These are phyloP conservation scores for Simplicillium sp. DNA, from an alignment of 2,329 filamentous ascomycete species.

Conservation along the genomic window DNA sequence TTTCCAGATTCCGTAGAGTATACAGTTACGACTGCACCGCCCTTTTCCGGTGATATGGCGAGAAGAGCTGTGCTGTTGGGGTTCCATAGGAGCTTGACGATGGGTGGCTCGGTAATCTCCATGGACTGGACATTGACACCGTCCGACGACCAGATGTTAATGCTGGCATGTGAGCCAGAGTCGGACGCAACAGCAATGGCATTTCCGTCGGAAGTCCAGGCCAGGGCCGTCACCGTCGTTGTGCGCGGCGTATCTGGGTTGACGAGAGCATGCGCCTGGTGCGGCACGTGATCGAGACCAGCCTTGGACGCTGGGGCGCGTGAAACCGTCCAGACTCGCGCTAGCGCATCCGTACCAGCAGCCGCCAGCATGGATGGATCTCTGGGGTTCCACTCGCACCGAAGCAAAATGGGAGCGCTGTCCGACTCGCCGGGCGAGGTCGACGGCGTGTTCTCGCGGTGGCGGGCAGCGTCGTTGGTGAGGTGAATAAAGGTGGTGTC, in stretches of 20 bases:
- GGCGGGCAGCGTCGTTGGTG: constrained; percentile 28
- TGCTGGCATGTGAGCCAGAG: constrained; percentile 36
- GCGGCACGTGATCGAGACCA: constrained; percentile 30
- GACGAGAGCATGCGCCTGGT: constrained; percentile 30
- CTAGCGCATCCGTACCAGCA: constrained; percentile 61
- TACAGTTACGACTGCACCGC: constrained; percentile 45
- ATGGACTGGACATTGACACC: constrained; percentile 43
- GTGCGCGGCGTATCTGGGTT: constrained; percentile 42
- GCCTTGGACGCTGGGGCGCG: constrained; percentile 35
- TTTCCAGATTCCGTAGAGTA: constrained; percentile 35
- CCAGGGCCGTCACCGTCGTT: constrained; percentile 47
- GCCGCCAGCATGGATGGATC: constrained; percentile 57
- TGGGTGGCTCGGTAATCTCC: constrained; percentile 48
- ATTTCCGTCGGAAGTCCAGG: constrained; percentile 49
- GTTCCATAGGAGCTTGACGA: constrained; percentile 55
- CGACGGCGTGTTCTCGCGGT: constrained; percentile 24
- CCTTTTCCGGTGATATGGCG: constrained; percentile 45
- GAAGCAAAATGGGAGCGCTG: constrained; percentile 52
- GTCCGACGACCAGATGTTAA: constrained; percentile 47
- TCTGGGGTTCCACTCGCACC: constrained; percentile 60
- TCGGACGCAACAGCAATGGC: constrained; percentile 51
- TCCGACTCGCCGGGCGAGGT: constrained; percentile 28
- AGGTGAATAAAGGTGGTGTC: constrained; percentile 54
- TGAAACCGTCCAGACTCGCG: constrained; percentile 56
- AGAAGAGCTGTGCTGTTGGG: constrained; percentile 44